Conservation (phyloP, 2,329 filamentous ascomycete genomes). For the Rhinocladiella mackenziei region DNA sequence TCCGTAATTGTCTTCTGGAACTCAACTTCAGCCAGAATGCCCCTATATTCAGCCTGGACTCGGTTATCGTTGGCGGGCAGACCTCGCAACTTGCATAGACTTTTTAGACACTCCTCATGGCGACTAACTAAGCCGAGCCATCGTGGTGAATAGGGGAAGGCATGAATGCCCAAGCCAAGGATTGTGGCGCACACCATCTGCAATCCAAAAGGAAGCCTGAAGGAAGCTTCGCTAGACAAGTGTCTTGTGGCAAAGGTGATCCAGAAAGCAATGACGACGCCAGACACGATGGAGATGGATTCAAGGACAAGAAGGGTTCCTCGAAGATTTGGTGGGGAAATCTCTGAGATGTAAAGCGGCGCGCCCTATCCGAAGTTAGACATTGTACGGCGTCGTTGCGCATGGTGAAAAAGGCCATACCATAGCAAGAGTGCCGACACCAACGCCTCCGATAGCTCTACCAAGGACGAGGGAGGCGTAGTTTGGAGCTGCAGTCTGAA, state of each 20-base stretch:
- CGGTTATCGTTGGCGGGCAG: slow-evolving; percentile 43
- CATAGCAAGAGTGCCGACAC: slow-evolving; percentile 41
- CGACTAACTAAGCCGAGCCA: slow-evolving; percentile 45
- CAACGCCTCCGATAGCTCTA: slow-evolving; percentile 36
- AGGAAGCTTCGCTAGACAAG: slow-evolving; percentile 45
- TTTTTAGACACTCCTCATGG: slow-evolving; percentile 39
- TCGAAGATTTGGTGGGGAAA: slow-evolving; percentile 39
- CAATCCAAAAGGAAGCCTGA: slow-evolving; percentile 46
- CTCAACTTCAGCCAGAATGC: slow-evolving; percentile 48
- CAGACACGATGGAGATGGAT: too few species aligned
- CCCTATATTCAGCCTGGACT: slow-evolving; percentile 47
- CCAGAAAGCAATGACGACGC: slow-evolving; percentile 36
- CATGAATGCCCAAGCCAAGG: slow-evolving; percentile 36
- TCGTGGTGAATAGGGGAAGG: slow-evolving; percentile 54
- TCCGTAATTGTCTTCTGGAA: slow-evolving; percentile 43
- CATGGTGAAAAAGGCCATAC: too few species aligned
- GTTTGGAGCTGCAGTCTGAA: background rate
- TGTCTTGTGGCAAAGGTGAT: slow-evolving; percentile 36
- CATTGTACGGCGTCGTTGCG: too few species aligned
- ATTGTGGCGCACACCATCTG: slow-evolving; percentile 43
- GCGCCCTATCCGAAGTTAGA: too few species aligned
- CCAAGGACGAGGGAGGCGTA: background rate
- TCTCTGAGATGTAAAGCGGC: slow-evolving; percentile 20
- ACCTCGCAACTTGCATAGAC: slow-evolving; percentile 39
- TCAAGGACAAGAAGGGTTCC: slow-evolving; percentile 38